These are phyloP conservation scores for Clarkia xantiana DNA, from an alignment of 345 rosid genomes.

Conservation along the genomic window DNA sequence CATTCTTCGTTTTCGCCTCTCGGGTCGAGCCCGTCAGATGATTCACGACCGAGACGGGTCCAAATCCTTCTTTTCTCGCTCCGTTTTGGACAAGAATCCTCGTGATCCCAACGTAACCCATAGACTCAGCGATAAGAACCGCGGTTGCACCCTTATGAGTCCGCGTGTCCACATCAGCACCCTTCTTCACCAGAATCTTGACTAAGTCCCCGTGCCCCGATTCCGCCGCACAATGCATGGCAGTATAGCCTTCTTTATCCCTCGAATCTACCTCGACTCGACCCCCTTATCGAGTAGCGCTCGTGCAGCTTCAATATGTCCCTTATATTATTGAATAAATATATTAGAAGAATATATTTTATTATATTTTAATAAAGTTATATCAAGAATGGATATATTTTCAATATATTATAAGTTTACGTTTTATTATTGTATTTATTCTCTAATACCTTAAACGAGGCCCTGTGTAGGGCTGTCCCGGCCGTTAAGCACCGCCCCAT, in stretches of 20 bases:
- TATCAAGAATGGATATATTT: too few relatives aligned
- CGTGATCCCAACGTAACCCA: conserved; percentile 37
- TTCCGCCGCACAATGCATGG: conserved; percentile 50
- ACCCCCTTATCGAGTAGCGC: conserved; percentile 36
- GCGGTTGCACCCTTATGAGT: conserved; percentile 34
- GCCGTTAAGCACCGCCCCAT: conserved; percentile 38
- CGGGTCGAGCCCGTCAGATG: too few relatives aligned
- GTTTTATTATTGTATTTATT: too few relatives aligned
- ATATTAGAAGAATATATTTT: too few relatives aligned
- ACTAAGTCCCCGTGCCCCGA: conserved; percentile 37
- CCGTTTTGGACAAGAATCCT: conserved; percentile 36
- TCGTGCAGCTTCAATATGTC: conserved; percentile 23
- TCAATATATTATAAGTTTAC: too few relatives aligned
- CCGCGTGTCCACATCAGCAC: conserved; percentile 36
- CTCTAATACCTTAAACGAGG: conserved; percentile 47
- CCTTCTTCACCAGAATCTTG: conserved; percentile 43
- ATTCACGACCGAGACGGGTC: neutral
- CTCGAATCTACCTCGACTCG: conserved; percentile 33
- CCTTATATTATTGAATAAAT: too few relatives aligned
- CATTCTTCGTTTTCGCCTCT: too few relatives aligned
- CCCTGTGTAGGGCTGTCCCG: conserved; percentile 48
- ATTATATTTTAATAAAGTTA: too few relatives aligned
- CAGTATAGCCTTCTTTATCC: conserved; percentile 59
- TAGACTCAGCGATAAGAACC: conserved; percentile 39
- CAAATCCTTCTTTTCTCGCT: conserved; percentile 20